These are phyloP conservation scores for Asparagopsis taxiformis DNA, from an alignment of 31 red algal species.

Conservation along the genomic window DNA sequence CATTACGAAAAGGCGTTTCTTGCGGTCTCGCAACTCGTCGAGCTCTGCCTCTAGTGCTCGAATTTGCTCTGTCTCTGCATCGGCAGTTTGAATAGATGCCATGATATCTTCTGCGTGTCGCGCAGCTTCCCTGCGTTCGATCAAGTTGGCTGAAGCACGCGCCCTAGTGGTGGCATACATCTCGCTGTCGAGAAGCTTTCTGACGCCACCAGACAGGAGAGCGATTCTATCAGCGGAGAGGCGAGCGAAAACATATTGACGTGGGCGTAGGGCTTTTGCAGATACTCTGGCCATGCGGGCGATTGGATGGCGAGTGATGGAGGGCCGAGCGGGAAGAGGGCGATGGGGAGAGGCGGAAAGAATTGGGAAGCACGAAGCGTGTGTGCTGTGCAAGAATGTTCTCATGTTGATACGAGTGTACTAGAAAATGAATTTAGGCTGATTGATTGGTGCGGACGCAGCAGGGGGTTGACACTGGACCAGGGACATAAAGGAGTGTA, in stretches of 20 bases:
- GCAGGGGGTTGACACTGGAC: too few species aligned
- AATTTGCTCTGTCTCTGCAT: conserved; percentile 27
- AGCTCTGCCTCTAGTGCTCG: conserved; percentile 37
- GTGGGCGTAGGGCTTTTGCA: conserved; percentile 53
- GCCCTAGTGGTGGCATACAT: conserved; percentile 7
- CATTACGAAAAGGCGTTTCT: conserved; percentile 14
- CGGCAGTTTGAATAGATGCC: conserved; percentile 13
- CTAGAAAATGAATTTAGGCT: too few species aligned
- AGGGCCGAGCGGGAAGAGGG: too few species aligned
- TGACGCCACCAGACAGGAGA: conserved; percentile 9
- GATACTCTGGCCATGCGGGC: conserved; percentile 39
- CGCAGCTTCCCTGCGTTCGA: conserved; percentile 29
- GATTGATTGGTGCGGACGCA: too few species aligned
- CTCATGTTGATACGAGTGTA: too few species aligned
- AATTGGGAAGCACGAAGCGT: too few species aligned
- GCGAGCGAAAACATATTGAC: conserved; percentile 38
- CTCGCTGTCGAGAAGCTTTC: conserved; percentile 30
- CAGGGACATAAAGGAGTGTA: too few species aligned
- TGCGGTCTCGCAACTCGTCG: conserved; percentile 31
- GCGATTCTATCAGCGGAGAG: conserved; percentile 15
- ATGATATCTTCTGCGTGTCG: conserved; percentile 57
- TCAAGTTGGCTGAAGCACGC: conserved; percentile 7
- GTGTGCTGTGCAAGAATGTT: too few species aligned
- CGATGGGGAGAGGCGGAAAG: too few species aligned
- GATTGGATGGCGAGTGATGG: too few species aligned